phyloP scores from a whole-genome alignment of 345 rosid genomes.

The Ailanthus altissimus region DNA sequence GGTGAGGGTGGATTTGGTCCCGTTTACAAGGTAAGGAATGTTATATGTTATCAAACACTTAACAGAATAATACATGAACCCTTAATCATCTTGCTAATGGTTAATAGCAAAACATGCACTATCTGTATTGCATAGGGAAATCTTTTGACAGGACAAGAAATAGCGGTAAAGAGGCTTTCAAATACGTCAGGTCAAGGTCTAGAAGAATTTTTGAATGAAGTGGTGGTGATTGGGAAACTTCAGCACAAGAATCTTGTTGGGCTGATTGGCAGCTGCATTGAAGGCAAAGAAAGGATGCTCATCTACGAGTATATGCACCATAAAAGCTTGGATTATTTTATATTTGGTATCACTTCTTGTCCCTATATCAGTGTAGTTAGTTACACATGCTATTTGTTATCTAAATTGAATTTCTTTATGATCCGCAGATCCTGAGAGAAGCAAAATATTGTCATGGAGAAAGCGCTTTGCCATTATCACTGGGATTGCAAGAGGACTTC shows the following conservation, averaged over 20 bases:
- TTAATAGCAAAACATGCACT: background rate
- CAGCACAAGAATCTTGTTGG: conserved; percentile 48
- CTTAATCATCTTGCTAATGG: background rate
- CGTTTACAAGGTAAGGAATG: conserved; percentile 26
- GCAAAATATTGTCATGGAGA: conserved; percentile 28
- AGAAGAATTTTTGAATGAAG: conserved; percentile 42
- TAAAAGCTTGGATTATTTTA: conserved; percentile 36
- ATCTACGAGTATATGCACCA: conserved; percentile 40
- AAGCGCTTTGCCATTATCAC: conserved; percentile 30
- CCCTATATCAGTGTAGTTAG: background rate
- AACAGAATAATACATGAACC: background rate
- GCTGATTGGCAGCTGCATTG: conserved; percentile 40
- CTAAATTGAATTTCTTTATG: background rate
- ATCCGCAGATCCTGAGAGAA: conserved; percentile 34
- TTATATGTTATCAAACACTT: background rate
- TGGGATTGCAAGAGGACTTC: conserved; percentile 51
- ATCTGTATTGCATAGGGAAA: conserved; percentile 21
- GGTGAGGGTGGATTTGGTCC: conserved; percentile 51
- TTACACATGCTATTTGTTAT: background rate
- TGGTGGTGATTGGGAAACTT: conserved; percentile 36
- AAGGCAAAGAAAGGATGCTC: conserved; percentile 36
- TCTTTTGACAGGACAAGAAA: conserved; percentile 33
- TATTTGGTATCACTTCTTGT: conserved; percentile 31
- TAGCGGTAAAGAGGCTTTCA: conserved; percentile 48
- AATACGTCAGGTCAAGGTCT: conserved; percentile 39